phyloP scores from a whole-genome alignment of 768 basidiomycete species.

The Psilocybe tampanensis region DNA sequence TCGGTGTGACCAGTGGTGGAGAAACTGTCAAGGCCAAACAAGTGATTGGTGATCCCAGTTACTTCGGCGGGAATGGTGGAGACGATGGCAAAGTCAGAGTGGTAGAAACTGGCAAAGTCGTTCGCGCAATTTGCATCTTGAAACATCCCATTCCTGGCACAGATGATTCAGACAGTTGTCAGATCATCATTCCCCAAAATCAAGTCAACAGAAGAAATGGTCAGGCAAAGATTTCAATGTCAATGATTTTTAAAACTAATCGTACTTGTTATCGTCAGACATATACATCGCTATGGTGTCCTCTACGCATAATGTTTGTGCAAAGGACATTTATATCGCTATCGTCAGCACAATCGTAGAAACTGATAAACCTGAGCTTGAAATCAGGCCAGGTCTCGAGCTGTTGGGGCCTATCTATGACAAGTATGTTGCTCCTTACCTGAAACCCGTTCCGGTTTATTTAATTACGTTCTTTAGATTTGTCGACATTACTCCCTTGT shows the following conservation, averaged over 20 bases:
- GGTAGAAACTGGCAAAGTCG: slow-evolving; percentile 90
- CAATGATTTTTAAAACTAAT: neutral
- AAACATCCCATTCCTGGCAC: slow-evolving; percentile 99
- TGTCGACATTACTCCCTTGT: slow-evolving; percentile 84
- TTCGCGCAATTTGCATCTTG: slow-evolving; percentile 96
- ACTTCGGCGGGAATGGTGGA: slow-evolving; percentile 75
- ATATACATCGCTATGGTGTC: slow-evolving; percentile 99
- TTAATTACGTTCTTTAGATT: slow-evolving; percentile 59
- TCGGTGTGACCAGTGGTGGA: slow-evolving; percentile 85
- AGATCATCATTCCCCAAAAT: slow-evolving; percentile 99
- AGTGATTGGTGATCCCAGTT: slow-evolving; percentile 97
- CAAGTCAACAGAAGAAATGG: slow-evolving; percentile 94
- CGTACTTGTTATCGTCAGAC: slow-evolving; percentile 50
- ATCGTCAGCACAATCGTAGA: slow-evolving; percentile 99
- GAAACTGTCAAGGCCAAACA: slow-evolving; percentile 97
- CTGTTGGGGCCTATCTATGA: slow-evolving; percentile 92
- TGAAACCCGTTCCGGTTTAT: slow-evolving; percentile 6
- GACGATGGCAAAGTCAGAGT: slow-evolving; percentile 84
- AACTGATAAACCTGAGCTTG: slow-evolving; percentile 87
- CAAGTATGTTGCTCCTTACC: slow-evolving; percentile 60
- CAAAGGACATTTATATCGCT: slow-evolving; percentile 92
- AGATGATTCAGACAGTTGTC: slow-evolving; percentile 91
- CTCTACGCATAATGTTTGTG: slow-evolving; percentile 95
- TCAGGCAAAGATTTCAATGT: slow-evolving; percentile 39
- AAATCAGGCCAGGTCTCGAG: slow-evolving; percentile 90